Evolutionary conservation across 2,329 filamentous ascomycete species (phyloP).

Genomic region (Aspergillus ochraceus): DNA sequence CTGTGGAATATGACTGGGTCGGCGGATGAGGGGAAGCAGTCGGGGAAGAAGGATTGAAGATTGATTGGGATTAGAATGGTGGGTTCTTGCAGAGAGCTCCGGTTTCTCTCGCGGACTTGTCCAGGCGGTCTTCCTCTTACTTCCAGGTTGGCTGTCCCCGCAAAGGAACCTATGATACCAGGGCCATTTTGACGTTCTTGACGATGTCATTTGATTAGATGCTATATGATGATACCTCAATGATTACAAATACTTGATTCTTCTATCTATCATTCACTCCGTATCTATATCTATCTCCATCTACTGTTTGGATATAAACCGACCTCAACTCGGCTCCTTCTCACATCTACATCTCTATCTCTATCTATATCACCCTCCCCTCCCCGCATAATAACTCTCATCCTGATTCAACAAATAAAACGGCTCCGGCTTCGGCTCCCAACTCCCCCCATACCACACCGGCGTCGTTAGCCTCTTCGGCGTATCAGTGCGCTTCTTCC

Average conservation of each 20-base stretch:
- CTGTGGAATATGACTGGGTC: conserved; percentile 40
- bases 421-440: conserved; percentile 32
- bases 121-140: too few relatives aligned
- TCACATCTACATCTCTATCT: neutral
- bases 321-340: too few relatives aligned
- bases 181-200: neutral
- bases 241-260: neutral
- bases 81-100: too few relatives aligned
- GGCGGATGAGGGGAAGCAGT: conserved; percentile 19
- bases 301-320: too few relatives aligned
- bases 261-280: neutral
- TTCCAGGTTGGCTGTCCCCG: too few relatives aligned
- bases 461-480: conserved; percentile 33
- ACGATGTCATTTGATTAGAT: neutral
- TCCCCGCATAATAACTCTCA: conserved; percentile 26
- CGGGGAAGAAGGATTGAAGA: conserved; percentile 22
- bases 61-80: too few relatives aligned
- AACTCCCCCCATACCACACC: conserved; percentile 34
- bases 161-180: neutral
- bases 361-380: neutral
- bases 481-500: conserved; percentile 23
- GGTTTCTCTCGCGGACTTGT: too few relatives aligned
- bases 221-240: neutral
- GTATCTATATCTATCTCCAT: too few relatives aligned
- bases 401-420: conserved; percentile 36